phyloP scores from a whole-genome alignment of 306 rosid genomes.

The Cicer pinnatifidum region DNA sequence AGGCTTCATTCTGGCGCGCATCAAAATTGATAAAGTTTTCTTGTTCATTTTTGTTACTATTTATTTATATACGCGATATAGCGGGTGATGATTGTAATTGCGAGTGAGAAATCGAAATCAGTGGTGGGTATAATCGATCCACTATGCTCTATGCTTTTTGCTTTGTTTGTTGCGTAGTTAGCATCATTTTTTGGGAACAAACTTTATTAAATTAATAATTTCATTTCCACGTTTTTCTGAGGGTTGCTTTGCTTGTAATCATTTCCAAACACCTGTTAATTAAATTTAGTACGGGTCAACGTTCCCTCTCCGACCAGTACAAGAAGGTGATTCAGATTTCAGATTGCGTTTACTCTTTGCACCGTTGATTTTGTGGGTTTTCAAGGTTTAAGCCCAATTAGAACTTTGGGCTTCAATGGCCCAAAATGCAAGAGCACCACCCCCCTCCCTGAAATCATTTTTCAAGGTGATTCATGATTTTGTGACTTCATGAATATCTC shows the following conservation, averaged over 20 bases:
- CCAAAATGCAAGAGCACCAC: background rate
- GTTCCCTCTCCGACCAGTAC: background rate
- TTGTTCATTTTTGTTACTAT: constrained; percentile 45
- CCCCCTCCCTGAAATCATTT: too few relatives aligned
- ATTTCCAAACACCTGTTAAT: background rate
- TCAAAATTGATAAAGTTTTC: constrained; percentile 74
- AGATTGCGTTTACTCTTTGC: background rate
- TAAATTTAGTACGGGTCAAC: constrained; percentile 5
- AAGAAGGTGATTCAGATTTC: background rate
- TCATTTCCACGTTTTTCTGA: constrained; percentile 25
- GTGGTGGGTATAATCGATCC: constrained; percentile 25
- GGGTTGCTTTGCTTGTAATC: constrained; percentile 45
- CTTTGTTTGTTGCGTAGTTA: background rate
- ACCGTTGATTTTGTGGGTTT: background rate
- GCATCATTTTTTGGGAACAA: constrained; percentile 29
- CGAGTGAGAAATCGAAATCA: constrained; percentile 43
- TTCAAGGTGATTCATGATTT: too few relatives aligned
- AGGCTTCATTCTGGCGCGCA: constrained; percentile 95
- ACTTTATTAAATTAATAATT: background rate
- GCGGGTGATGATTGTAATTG: background rate
- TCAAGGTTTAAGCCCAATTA: constrained; percentile 5
- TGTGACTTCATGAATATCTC: too few relatives aligned
- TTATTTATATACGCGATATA: background rate
- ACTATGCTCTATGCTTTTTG: constrained; percentile 18
- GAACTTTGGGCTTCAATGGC: constrained; percentile 8